Evolutionary conservation across 192 early-diverging fungal genomes (phyloP).

Genomic region (Backusella australiensis): DNA sequence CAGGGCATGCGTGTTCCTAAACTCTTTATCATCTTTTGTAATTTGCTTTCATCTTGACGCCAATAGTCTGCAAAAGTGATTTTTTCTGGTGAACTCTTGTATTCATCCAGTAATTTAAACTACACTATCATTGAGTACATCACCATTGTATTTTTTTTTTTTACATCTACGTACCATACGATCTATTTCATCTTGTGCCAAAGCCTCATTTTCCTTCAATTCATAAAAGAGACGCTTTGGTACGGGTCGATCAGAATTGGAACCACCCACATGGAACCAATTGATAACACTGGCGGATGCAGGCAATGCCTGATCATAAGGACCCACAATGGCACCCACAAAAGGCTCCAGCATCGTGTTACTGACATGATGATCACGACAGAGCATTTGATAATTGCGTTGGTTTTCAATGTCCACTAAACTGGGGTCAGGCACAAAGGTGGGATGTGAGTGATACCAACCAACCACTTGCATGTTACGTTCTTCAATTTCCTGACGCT

Average conservation of each 20-base stretch:
- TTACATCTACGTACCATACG: conserved; percentile 41
- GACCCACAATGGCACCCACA: conserved; percentile 90
- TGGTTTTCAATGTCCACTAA: conserved; percentile 91
- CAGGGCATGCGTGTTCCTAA: conserved; percentile 74
- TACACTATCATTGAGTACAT: conserved; percentile 5
- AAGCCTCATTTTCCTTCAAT: conserved; percentile 40
- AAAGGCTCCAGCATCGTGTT: conserved; percentile 61
- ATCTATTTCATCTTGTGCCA: conserved; percentile 48
- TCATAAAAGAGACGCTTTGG: conserved; percentile 69
- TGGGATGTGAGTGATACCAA: conserved; percentile 96
- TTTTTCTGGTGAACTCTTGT: conserved; percentile 52
- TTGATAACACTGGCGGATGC: conserved; percentile 77
- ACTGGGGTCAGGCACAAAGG: conserved; percentile 84
- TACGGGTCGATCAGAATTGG: conserved; percentile 53
- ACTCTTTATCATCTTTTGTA: conserved; percentile 68
- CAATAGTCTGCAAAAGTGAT: conserved; percentile 69
- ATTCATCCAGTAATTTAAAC: conserved; percentile 56
- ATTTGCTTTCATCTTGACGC: conserved; percentile 71
- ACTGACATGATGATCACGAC: conserved; percentile 53
- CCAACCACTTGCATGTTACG: conserved; percentile 79
- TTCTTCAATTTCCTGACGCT: conserved; percentile 69
- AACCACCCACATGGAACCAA: conserved; percentile 79
- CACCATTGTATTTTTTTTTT: not conserved
- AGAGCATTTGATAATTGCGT: conserved; percentile 78
- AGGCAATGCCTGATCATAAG: conserved; percentile 79